These are phyloP conservation scores for Rhazya stricta DNA, from an alignment of 257 asterid genomes.

Conservation along the genomic window DNA sequence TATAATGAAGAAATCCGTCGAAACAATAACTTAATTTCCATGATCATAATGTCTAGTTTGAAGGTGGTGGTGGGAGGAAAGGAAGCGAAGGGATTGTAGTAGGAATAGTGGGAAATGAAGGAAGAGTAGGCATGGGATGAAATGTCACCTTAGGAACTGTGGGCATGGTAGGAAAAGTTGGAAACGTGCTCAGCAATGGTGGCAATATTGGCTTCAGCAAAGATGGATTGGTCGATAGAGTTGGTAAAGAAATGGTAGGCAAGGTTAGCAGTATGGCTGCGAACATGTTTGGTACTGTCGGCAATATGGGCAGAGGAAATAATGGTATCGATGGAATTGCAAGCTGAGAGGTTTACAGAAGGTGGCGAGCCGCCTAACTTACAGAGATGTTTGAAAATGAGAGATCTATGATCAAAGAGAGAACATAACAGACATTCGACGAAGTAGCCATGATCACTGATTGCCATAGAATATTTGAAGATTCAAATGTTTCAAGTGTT, in stretches of 20 bases:
- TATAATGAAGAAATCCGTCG: background rate
- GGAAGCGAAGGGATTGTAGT: constrained; percentile 30
- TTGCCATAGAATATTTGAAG: too few species aligned
- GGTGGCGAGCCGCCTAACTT: too few species aligned
- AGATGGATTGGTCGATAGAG: constrained; percentile 10
- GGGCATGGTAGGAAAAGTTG: constrained; percentile 16
- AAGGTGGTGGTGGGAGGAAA: constrained; percentile 31
- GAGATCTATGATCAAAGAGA: too few species aligned
- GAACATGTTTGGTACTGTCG: constrained; percentile 13
- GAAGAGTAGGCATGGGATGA: constrained; percentile 22
- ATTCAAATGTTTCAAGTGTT: too few species aligned
- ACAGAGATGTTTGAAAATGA: too few species aligned
- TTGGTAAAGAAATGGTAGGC: constrained; percentile 4
- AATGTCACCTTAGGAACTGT: constrained; percentile 19
- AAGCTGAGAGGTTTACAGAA: too few species aligned
- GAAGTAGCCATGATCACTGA: too few species aligned
- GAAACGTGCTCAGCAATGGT: background rate
- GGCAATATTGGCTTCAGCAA: background rate
- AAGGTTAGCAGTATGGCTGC: background rate
- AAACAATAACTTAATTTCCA: background rate
- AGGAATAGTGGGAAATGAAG: constrained; percentile 19
- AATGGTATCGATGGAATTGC: too few species aligned
- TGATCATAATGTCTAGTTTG: constrained; percentile 9
- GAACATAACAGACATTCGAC: too few species aligned
- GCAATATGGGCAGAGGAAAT: constrained; percentile 2